phyloP scores from a whole-genome alignment of 1,284 basidiomycete species.

The Cryptococcus deneoformans region DNA sequence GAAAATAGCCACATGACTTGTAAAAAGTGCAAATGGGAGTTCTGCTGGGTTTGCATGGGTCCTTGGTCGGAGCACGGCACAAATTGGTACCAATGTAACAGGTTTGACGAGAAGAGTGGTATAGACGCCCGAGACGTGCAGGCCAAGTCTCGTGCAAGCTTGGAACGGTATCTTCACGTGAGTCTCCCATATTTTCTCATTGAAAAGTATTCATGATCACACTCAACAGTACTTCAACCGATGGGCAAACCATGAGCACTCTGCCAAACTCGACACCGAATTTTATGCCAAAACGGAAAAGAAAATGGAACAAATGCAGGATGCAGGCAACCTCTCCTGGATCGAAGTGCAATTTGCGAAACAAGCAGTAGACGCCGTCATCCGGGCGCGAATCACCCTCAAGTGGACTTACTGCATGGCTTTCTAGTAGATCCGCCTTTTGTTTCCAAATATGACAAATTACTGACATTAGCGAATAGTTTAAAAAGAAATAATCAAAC shows the following conservation, averaged over 20 bases:
- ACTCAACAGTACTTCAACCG: conserved; percentile 83
- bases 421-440: conserved; percentile 61
- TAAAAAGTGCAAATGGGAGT: conserved; percentile 93
- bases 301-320: conserved; percentile 99
- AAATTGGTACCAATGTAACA: conserved; percentile 96
- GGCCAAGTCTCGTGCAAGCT: conserved; percentile 77
- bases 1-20: conserved; percentile 92
- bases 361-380: conserved; percentile 89
- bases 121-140: conserved; percentile 86
- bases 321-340: conserved; percentile 87
- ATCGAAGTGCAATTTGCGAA: conserved; percentile 99
- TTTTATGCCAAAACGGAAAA: conserved; percentile 94
- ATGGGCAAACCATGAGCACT: conserved; percentile 98
- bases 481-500: conserved; percentile 83
- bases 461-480: conserved; percentile 16
- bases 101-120: conserved; percentile 91
- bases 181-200: conserved; percentile 40
- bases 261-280: conserved; percentile 89
- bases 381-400: conserved; percentile 88
- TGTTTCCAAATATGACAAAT: background rate
- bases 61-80: conserved; percentile 98
- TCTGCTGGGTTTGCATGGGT: conserved; percentile 66
- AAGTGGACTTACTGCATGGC: conserved; percentile 99
- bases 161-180: conserved; percentile 96
- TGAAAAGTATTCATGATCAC: background rate